These are phyloP conservation scores for Citrus unshiu DNA, from an alignment of 345 rosid genomes.

Conservation along the genomic window DNA sequence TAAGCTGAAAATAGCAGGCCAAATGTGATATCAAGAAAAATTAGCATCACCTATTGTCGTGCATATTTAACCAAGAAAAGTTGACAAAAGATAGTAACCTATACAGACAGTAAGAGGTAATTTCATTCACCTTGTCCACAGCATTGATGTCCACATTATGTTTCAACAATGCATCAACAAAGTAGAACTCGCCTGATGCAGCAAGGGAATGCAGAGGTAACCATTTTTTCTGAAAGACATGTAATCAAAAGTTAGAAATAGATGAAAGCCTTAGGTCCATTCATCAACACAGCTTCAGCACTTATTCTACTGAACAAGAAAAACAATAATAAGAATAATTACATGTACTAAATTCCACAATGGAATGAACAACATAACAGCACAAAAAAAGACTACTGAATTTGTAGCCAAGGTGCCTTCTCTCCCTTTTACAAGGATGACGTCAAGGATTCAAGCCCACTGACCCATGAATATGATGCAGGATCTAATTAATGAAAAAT, in stretches of 20 bases:
- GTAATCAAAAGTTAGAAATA: background rate
- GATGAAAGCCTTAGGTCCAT: background rate
- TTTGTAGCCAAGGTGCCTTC: background rate
- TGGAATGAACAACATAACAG: background rate
- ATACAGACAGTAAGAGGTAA: background rate
- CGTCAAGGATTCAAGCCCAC: background rate
- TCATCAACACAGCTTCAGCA: background rate
- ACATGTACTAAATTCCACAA: background rate
- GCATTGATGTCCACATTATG: conserved; percentile 79
- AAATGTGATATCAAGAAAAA: background rate
- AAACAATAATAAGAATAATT: background rate
- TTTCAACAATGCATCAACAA: conserved; percentile 68
- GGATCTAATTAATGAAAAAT: background rate
- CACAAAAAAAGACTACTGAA: background rate
- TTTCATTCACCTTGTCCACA: conserved; percentile 52
- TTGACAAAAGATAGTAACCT: background rate
- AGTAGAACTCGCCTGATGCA: conserved; percentile 86
- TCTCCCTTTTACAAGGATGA: background rate
- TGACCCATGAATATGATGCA: background rate
- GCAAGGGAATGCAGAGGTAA: conserved; percentile 84
- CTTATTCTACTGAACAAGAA: background rate
- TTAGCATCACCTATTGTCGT: background rate
- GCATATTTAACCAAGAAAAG: too few relatives aligned
- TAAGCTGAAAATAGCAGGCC: background rate
- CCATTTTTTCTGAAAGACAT: conserved; percentile 59